Base-by-base conservation (phyloP, 1,284 basidiomycete species). In the Puccinia brachypodii region DNA sequence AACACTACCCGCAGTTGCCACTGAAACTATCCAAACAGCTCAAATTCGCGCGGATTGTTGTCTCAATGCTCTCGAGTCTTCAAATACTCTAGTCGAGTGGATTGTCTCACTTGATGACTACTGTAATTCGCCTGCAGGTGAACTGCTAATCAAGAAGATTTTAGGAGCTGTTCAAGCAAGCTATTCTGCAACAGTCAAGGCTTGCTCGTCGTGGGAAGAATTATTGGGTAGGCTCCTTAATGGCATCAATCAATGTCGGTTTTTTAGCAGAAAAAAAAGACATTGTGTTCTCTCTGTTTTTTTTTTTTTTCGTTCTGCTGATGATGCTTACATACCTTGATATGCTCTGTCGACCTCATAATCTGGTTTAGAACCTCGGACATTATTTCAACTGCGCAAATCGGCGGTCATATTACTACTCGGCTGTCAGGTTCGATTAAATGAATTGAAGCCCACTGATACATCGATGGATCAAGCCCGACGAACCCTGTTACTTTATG, bases 191-290 rank as follows among this genome's bases (percentile, higher is more conserved):
- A 62, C 60, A 19, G 78, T 80, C 11, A 73, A 72, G 69, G 53
- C 66, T 80, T 80, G 78, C 53, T 68, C 69, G 36, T 36, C 19
- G 14, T 80, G 78, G 78, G 78, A 80, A 44, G 78, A 80, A 25
- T 31, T 71, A 42, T 71, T 80, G 56, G 78, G 78, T 80, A 72
- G 33, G 69, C 33, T 42, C 53, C 22, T 71, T 56, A 22, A 69
- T 60, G 36, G 38, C 38, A 42, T 68, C 64, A 68, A 25, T 44
- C 40, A n/a, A 68, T 42, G 8, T 68, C 64, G 22, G 64, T 44
- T 47, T 60, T 40, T 16, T 19, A 75, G 28, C 28, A 22, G 16
- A 50, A 25, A 42, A 19, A 77, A 31, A 77, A 44, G 36, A 25
- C 25, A n/a, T n/a, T n/a, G n/a, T n/a, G n/a, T n/a, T n/a, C n/a